Percentiles rank a stretch among this genome's conserved stretches.
Conservation (phyloP, 768 basidiomycete genomes). For the Rhodotorula diobovata region DNA sequence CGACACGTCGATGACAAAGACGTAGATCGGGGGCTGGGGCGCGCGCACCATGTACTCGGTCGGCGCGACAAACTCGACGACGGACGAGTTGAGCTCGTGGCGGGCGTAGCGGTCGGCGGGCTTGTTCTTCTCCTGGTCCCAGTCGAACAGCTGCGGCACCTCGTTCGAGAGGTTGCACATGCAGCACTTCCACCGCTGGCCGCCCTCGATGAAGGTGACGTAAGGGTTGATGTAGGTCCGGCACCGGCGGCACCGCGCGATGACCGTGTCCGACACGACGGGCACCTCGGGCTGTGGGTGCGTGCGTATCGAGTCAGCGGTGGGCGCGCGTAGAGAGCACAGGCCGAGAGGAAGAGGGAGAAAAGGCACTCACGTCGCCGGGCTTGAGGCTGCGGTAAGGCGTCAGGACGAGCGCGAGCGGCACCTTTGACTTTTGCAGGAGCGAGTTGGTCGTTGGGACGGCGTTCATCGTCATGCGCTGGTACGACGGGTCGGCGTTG, state of each 20-base stretch:
- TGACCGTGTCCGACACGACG: constrained; percentile 86
- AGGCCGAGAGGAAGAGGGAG: neutral
- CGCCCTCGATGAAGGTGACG: constrained; percentile 95
- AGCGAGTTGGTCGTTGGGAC: constrained; percentile 85
- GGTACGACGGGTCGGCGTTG: constrained; percentile 85
- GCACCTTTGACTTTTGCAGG: constrained; percentile 70
- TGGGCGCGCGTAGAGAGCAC: neutral
- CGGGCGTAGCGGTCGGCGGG: constrained; percentile 93
- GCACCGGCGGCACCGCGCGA: constrained; percentile 91
- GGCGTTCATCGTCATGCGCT: constrained; percentile 84
- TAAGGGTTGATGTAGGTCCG: constrained; percentile 96
- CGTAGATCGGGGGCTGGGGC: constrained; percentile 93
- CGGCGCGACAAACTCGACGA: constrained; percentile 95
- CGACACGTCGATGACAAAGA: constrained; percentile 95
- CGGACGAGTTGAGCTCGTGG: constrained; percentile 84
- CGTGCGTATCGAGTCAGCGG: too few relatives aligned
- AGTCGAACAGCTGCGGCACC: constrained; percentile 96
- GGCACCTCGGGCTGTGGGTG: constrained; percentile 68
- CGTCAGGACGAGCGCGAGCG: constrained; percentile 79
- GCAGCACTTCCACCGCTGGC: constrained; percentile 98
- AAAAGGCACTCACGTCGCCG: constrained; percentile 53
- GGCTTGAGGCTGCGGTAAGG: constrained; percentile 78
- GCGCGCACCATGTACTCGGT: constrained; percentile 98
- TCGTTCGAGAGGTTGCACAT: constrained; percentile 99
- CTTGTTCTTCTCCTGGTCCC: constrained; percentile 89